These are phyloP conservation scores for Ustilago nuda DNA, from an alignment of 1,284 basidiomycete genomes.

Conservation along the genomic window DNA sequence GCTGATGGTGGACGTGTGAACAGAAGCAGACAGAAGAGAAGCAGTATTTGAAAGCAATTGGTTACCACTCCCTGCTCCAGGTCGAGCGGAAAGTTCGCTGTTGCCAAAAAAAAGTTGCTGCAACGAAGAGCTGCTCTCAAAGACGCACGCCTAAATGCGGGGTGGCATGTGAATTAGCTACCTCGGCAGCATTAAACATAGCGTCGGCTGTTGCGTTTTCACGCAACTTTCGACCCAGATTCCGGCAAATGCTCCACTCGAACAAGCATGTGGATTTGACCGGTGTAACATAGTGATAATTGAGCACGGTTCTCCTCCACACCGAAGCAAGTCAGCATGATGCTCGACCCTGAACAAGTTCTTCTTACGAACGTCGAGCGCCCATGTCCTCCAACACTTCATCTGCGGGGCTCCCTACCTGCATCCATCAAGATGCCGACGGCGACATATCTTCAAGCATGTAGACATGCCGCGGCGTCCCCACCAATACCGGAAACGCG, in stretches of 20 bases:
- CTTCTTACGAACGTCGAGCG: not conserved
- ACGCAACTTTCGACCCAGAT: conserved; percentile 14
- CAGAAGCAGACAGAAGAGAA: not conserved
- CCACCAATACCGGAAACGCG: not conserved
- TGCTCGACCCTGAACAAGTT: conserved; percentile 20
- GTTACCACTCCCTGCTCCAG: conserved; percentile 2
- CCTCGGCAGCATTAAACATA: conserved; percentile 2
- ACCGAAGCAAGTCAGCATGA: not conserved
- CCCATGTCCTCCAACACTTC: not conserved
- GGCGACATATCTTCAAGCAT: conserved; percentile 1
- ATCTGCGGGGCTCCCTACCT: not conserved
- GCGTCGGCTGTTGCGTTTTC: conserved; percentile 14
- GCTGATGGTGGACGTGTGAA: conserved; percentile 7
- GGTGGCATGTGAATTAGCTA: conserved; percentile 2
- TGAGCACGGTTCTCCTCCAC: conserved; percentile 16
- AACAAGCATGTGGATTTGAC: not conserved
- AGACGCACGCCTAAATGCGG: conserved; percentile 9
- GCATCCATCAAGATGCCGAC: conserved; percentile 15
- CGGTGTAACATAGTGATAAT: not conserved
- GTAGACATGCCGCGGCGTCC: too few relatives aligned
- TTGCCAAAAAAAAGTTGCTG: not conserved
- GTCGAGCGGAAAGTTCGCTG: conserved; percentile 8
- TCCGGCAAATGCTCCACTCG: not conserved
- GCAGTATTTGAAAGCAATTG: not conserved
- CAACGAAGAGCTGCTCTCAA: not conserved